Base-by-base conservation (phyloP, 176 grass and related monocot genomes). In the Triticum turgidum region DNA sequence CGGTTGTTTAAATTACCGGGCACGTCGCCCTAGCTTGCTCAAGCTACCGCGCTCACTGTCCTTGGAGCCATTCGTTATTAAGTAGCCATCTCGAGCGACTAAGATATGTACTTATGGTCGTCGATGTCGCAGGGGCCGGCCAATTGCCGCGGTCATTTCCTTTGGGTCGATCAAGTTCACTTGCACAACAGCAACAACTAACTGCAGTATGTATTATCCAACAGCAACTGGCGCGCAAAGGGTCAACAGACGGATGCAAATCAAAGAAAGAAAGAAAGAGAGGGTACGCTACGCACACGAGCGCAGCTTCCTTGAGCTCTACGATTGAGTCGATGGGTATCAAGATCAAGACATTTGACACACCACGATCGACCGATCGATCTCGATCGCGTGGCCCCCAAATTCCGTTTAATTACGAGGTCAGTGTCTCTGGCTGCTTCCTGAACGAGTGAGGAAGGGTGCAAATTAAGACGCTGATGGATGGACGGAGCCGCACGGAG, bases 251-350 rank as follows among this genome's bases (percentile, higher is more conserved):
- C 66, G 32, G 58, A 18, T 52, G 81, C 54, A 5, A 0, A 65
- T 10, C 54, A 21, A 9, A 21, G 54, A 9, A 21, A 21, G 18
- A 56, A 7, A 37, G 29, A 30, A 0, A 49, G 45, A 15, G 11
- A 54, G 54, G 18, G 25, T 5, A 66, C 61, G 3, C 10, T n/a
- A 75, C 72, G 72, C 42, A 17, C 11, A 22, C 14, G 15, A 68
- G 0, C 9, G 63, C 9, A 34, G 54, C 84, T 87, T 38, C 54
- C 84, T 87, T 87, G 58, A 27, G 9, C 42, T 52, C 24, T 65
- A 87, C 79, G 85, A 35, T 79, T 65, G 84, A 79, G 73, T 72
- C 54, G 84, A 86, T 90, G 79, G 24, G 11, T 44, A 44, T 44
- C 42, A 44, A 11, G 10, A 5, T 14, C 73, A 83, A 74, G 85